phyloP scores from a whole-genome alignment of 148 eudicot species.

The Tetragonia tetragonoides region DNA sequence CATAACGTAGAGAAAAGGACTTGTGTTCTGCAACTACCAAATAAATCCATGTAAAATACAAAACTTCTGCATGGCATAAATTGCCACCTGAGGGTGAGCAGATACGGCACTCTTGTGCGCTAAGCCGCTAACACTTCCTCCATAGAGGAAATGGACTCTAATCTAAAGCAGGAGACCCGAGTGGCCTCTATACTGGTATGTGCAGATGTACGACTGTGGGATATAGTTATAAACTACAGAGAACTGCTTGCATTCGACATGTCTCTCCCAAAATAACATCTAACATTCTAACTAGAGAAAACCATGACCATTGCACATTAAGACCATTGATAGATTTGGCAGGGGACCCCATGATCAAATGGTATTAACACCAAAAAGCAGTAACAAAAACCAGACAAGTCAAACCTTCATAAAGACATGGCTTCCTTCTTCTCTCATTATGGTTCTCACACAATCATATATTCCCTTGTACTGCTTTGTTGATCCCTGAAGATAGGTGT shows the following conservation, averaged over 20 bases:
- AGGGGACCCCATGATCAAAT: not conserved
- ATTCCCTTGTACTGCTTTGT: constrained; percentile 61
- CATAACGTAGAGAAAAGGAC: not conserved
- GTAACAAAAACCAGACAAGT: not conserved
- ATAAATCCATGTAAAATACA: too few relatives aligned
- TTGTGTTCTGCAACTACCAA: too few relatives aligned
- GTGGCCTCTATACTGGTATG: too few relatives aligned
- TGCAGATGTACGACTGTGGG: not conserved
- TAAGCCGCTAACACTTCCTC: too few relatives aligned
- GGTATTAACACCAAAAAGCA: not conserved
- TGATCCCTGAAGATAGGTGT: constrained; percentile 52
- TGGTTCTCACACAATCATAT: constrained; percentile 62
- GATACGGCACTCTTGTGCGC: too few relatives aligned
- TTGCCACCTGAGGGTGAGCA: too few relatives aligned
- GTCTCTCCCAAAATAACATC: too few relatives aligned
- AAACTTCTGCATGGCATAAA: too few relatives aligned
- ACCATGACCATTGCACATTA: not conserved
- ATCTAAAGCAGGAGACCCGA: not conserved
- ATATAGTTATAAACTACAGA: too few relatives aligned
- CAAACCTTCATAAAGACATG: constrained; percentile 63
- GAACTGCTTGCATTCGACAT: too few relatives aligned
- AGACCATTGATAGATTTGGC: not conserved
- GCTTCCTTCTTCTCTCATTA: constrained; percentile 70
- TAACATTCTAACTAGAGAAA: not conserved
- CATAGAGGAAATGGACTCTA: not conserved